phyloP scores from a whole-genome alignment of 1,139 yeast species.

The Pichia sp. region DNA sequence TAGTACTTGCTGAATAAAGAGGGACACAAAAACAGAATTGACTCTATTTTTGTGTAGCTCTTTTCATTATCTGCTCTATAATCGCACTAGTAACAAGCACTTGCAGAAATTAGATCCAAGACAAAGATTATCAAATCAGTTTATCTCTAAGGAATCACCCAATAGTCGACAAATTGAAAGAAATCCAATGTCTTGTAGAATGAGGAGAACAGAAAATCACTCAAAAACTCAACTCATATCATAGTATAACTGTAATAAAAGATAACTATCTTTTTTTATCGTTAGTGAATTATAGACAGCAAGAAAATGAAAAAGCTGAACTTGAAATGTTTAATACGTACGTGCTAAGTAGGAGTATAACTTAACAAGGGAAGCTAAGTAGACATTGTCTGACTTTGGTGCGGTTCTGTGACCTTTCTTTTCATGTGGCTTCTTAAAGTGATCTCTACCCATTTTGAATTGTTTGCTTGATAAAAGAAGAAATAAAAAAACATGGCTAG shows the following conservation, averaged over 20 bases:
- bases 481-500: not conserved
- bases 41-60: not conserved
- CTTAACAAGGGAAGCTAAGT: slow-evolving; percentile 96
- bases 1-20: slow-evolving; percentile 14
- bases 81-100: slow-evolving; percentile 24
- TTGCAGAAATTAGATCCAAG: slow-evolving; percentile 20
- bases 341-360: slow-evolving; percentile 99
- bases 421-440: slow-evolving; percentile 85
- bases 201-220: too few species aligned
- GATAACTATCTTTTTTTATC: too few species aligned
- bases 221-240: too few species aligned
- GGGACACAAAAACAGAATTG: not conserved
- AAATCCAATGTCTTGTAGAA: too few species aligned
- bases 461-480: not conserved
- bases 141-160: not conserved
- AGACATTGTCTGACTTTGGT: slow-evolving; percentile 99
- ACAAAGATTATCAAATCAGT: too few species aligned
- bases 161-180: too few species aligned
- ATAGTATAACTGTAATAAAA: too few species aligned
- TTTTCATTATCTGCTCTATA: slow-evolving; percentile 27
- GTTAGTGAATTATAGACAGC: slow-evolving; percentile 12
- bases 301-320: slow-evolving; percentile 11
- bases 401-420: slow-evolving; percentile 96
- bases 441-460: slow-evolving; percentile 91
- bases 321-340: slow-evolving; percentile 38